phyloP scores from a whole-genome alignment of 768 basidiomycete species.

The Pholiota conissans region DNA sequence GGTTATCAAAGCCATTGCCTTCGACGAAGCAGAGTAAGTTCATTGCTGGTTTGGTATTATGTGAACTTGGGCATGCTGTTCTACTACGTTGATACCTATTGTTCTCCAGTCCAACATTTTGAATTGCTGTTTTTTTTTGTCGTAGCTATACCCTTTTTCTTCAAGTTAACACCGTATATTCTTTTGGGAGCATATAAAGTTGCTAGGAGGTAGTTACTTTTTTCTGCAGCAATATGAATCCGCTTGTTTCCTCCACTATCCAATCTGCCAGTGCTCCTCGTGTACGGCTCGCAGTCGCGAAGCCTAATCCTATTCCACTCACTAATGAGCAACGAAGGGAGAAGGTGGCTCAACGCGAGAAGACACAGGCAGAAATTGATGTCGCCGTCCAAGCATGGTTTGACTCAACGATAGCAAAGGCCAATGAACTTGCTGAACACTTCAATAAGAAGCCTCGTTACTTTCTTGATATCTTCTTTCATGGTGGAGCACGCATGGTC shows the following conservation, averaged over 20 bases:
- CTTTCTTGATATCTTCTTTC: slow-evolving; percentile 1
- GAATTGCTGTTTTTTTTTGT: too few species aligned
- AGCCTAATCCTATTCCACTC: background rate
- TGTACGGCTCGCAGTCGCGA: background rate
- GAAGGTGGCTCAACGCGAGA: background rate
- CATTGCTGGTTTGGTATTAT: too few species aligned
- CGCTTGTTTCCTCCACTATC: background rate
- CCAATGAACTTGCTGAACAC: background rate
- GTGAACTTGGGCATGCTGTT: too few species aligned
- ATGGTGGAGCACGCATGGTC: slow-evolving; percentile 1
- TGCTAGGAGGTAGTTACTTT: too few species aligned
- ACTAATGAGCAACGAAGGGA: background rate
- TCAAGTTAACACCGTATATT: too few species aligned
- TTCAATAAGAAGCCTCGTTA: background rate
- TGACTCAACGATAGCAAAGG: background rate
- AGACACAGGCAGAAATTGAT: background rate
- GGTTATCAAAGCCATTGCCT: too few species aligned
- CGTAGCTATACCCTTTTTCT: too few species aligned
- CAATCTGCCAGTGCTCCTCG: background rate
- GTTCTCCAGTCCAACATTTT: too few species aligned
- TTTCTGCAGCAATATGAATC: background rate
- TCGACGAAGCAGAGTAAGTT: too few species aligned
- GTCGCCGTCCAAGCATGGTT: background rate
- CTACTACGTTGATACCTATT: too few species aligned
- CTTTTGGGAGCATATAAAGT: too few species aligned